phyloP scores from a whole-genome alignment of 2,329 filamentous ascomycete genomes.

The Knufia petricola region DNA sequence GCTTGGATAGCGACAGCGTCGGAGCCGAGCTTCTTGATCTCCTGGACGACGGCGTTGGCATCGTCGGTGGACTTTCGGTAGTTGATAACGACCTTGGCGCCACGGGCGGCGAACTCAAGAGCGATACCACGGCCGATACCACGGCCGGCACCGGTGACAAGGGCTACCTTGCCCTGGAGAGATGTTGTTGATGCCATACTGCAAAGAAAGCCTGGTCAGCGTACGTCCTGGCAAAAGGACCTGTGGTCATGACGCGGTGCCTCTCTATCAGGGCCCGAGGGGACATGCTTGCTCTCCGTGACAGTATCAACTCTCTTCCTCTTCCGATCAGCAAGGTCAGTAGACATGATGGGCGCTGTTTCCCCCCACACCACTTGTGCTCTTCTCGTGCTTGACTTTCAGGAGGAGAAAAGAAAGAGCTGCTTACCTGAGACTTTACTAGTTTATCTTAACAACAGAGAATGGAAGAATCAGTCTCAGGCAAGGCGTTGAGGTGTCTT shows the following conservation, averaged over 20 bases:
- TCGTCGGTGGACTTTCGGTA: slow-evolving; percentile 36
- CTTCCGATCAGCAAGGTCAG: slow-evolving; percentile 8
- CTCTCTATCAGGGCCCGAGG: neutral
- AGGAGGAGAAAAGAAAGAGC: neutral
- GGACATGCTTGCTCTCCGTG: slow-evolving; percentile 6
- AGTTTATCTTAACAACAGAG: neutral
- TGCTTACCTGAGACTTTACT: slow-evolving; percentile 9
- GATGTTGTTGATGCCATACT: slow-evolving; percentile 9
- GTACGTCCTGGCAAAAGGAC: too few relatives aligned
- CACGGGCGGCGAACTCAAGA: slow-evolving; percentile 28
- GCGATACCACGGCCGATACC: slow-evolving; percentile 31
- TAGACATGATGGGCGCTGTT: neutral
- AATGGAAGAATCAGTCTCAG: slow-evolving; percentile 5
- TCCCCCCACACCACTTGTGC: neutral
- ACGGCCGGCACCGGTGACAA: slow-evolving; percentile 30
- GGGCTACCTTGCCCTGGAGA: slow-evolving; percentile 30
- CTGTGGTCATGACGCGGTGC: too few relatives aligned
- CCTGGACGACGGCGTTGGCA: slow-evolving; percentile 25
- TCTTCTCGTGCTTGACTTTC: neutral
- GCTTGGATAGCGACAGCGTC: slow-evolving; percentile 41
- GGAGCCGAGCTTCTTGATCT: slow-evolving; percentile 23
- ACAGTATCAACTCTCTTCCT: slow-evolving; percentile 9
- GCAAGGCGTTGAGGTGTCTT: slow-evolving; percentile 6
- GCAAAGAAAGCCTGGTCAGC: neutral
- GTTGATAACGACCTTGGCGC: slow-evolving; percentile 31